Base-by-base conservation (phyloP, 2,329 filamentous ascomycete species). In the Hypoxylon sp. region DNA sequence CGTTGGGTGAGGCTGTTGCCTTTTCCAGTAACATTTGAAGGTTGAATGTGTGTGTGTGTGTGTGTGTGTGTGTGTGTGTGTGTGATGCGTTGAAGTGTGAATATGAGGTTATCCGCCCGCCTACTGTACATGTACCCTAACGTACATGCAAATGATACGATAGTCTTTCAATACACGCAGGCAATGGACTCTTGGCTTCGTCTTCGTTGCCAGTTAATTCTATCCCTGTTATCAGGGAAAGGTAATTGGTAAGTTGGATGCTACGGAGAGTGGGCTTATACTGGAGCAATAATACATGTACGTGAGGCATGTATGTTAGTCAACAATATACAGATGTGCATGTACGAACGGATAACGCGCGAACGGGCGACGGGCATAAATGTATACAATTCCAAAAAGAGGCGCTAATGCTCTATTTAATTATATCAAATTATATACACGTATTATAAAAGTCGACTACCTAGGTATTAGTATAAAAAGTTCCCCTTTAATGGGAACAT, bases 401-500 rank as follows among this genome's bases (percentile, higher is more conserved):
- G 40, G 20, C 40, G 40, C 40, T 44, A 44, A 22, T 44, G 6
- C 17, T 22, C 17, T 22, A 22, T 44, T 44, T 44, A 44, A 44
- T 27, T 27, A 27, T 27, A 27, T 27, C 25, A 27, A 27, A 27
- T 27, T 27, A 27, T 27, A 27, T 27, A 27, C 25, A 3, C 5
- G 25, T 44, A 44, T 42, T 20, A 44, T 44, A 44, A 22, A n/a
- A n/a, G n/a, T 22, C 3, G 17, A 44, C 40, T 44, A 40, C 6
- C 6, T 5, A 40, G 13, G 13, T 40, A 30, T n/a, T 30, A 30
- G 14, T 42, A 42, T 20, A 17, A 13, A 13, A 44, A 10, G 17
- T 44, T 44, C 40, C 40, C 40, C 40, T 44, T 44, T 44, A 50
- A 50, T 50, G 51, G 31, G 6, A 33, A 51, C 31, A 31, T 35